phyloP scores from a whole-genome alignment of 1,139 yeast species.

The Geotrichum reessii region DNA sequence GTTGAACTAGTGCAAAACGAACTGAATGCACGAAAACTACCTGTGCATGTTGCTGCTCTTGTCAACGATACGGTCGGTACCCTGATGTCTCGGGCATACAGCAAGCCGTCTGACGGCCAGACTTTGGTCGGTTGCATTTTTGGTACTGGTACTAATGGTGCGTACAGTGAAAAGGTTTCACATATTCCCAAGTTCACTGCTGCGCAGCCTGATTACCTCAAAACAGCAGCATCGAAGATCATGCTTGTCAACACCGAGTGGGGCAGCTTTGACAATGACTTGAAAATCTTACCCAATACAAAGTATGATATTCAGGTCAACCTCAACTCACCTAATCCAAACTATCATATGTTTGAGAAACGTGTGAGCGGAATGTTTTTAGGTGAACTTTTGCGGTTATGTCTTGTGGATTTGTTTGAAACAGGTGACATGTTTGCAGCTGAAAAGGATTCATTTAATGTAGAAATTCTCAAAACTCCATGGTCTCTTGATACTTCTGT shows the following conservation, averaged over 20 bases:
- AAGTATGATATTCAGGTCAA: slow-evolving; percentile 69
- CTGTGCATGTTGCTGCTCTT: slow-evolving; percentile 76
- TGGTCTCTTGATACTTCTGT: slow-evolving; percentile 81
- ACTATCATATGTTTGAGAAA: slow-evolving; percentile 87
- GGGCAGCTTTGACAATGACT: slow-evolving; percentile 90
- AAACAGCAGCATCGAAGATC: slow-evolving; percentile 40
- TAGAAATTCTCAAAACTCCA: slow-evolving; percentile 52
- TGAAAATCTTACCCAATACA: slow-evolving; percentile 66
- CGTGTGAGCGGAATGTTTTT: slow-evolving; percentile 91
- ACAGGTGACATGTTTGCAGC: slow-evolving; percentile 9
- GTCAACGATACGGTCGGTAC: slow-evolving; percentile 97
- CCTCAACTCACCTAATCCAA: slow-evolving; percentile 68
- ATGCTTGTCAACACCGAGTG: slow-evolving; percentile 95
- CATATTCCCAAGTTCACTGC: slow-evolving; percentile 61
- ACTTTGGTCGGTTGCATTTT: slow-evolving; percentile 84
- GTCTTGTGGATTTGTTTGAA: slow-evolving; percentile 54
- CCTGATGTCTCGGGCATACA: slow-evolving; percentile 76
- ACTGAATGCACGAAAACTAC: slow-evolving; percentile 51
- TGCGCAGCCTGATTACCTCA: slow-evolving; percentile 42
- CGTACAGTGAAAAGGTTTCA: slow-evolving; percentile 70
- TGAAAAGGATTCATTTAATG: slow-evolving; percentile 39
- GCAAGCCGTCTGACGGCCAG: slow-evolving; percentile 55
- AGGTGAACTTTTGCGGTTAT: slow-evolving; percentile 79
- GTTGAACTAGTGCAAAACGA: slow-evolving; percentile 66
- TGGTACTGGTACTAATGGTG: slow-evolving; percentile 97